Evolutionary conservation across 306 rosid species (phyloP).

Genomic region (Lathyrus aphaca): DNA sequence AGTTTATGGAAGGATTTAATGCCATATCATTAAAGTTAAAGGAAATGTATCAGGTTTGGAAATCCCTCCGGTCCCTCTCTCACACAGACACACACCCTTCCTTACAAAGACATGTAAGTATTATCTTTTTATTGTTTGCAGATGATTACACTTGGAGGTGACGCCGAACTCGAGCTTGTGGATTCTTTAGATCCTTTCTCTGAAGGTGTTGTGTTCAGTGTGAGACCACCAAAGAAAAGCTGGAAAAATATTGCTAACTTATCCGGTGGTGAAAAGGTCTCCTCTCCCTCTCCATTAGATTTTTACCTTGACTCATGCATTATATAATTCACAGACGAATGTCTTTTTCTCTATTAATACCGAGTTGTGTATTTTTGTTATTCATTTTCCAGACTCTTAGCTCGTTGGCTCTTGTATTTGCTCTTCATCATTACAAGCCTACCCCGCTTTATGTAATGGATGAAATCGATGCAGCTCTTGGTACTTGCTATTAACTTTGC

Average conservation of each 20-base stretch:
- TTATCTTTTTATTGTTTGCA: conserved; percentile 36
- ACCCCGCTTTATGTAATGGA: conserved; percentile 98
- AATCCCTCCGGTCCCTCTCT: conserved; percentile 28
- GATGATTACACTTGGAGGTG: conserved; percentile 99
- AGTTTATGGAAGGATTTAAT: conserved; percentile 97
- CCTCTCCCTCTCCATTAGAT: neutral
- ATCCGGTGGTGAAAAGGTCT: conserved; percentile 99
- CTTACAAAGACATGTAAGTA: neutral
- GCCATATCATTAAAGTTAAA: conserved; percentile 88
- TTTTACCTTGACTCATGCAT: conserved; percentile 10
- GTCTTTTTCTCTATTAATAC: neutral
- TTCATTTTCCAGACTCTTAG: conserved; percentile 81
- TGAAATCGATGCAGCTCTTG: conserved; percentile 96
- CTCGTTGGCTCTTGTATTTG: conserved; percentile 95
- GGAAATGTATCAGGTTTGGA: conserved; percentile 92
- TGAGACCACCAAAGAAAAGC: conserved; percentile 97
- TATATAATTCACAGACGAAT: neutral
- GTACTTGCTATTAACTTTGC: conserved; percentile 42
- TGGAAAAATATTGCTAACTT: conserved; percentile 98
- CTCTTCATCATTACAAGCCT: conserved; percentile 98
- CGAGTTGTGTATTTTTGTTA: conserved; percentile 13
- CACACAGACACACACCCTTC: neutral
- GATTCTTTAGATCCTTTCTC: conserved; percentile 98
- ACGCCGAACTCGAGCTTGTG: conserved; percentile 96
- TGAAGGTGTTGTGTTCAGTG: conserved; percentile 98